Base-by-base conservation (phyloP, 257 asterid species). In the Solanum ossicruentum region DNA sequence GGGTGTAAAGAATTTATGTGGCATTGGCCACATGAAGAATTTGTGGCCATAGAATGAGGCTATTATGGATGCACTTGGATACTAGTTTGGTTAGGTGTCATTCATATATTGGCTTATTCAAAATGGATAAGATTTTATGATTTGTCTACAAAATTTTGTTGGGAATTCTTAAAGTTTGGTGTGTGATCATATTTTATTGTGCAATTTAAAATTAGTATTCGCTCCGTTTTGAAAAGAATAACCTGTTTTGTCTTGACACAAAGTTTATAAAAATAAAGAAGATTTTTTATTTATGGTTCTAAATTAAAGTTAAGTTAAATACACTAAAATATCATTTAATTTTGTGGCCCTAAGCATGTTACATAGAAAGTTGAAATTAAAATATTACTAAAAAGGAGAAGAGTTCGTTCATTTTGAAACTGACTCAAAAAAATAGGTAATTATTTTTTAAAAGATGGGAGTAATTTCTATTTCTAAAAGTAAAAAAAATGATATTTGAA, bases 11-110 rank as follows among this genome's bases (percentile, higher is more conserved):
- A 80, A 49, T 36, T 81, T 73, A 11, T 45, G 87, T 28, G 69
- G 12, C 70, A 80, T n/a, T 51, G 87, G 84, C 90, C 93, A 91
- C 90, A 87, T 36, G 90, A 88, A 81, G 90, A 75, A 65, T 85
- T 81, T 90, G 97, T 92, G 98, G 98, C 90, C 80, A 90, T 66
- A 86, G 89, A 87, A 32, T 28, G 56, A 66, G 65, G 82, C 63
- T 81, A 81, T n/a, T 39, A 77, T 87, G 94, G 98, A 93, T 95
- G 81, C 93, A 82, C 70, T 86, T 6, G 58, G 94, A 90, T 93
- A 84, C 88, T 87, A 71, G 85, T 13, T 83, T 86, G 95, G 90
- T 91, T 92, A 95, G 36, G 78, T 95, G 98, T 90, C 91, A 72
- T 1, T 60, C 1, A 0, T 2, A 0, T 51, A 93, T 93, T 92